phyloP scores from a whole-genome alignment of 352 stramenopile genomes.

The Peronospora farinosa region DNA sequence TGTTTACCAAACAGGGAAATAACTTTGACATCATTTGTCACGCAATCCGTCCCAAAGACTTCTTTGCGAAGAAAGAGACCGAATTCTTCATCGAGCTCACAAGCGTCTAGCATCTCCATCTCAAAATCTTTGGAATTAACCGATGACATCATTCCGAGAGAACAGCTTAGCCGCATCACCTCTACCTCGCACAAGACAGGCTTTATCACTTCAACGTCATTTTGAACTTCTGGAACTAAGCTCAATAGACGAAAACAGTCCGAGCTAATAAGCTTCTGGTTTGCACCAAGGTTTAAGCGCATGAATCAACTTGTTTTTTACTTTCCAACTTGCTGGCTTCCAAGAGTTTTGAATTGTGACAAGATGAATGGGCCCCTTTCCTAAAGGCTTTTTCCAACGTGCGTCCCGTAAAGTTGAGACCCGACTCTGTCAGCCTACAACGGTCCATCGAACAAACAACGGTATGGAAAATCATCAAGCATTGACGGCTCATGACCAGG shows the following conservation, averaged over 20 bases:
- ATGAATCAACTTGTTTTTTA: constrained; percentile 7
- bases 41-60: constrained; percentile 27
- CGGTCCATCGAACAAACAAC: too few relatives aligned
- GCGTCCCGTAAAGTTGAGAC: neutral
- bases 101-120: constrained; percentile 40
- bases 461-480: neutral
- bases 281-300: constrained; percentile 14
- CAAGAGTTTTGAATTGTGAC: constrained; percentile 3
- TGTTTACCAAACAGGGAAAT: constrained; percentile 60
- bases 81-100: constrained; percentile 64
- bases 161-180: constrained; percentile 54
- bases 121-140: constrained; percentile 52
- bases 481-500: constrained; percentile 7
- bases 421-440: too few relatives aligned
- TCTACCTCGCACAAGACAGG: constrained; percentile 60
- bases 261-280: constrained; percentile 21
- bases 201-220: constrained; percentile 66
- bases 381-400: neutral
- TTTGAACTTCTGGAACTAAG: constrained; percentile 48
- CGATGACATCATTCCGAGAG: constrained; percentile 41
- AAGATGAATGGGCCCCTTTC: neutral
- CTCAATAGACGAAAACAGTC: constrained; percentile 54
- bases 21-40: constrained; percentile 25
- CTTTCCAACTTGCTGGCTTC: constrained; percentile 11
- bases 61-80: constrained; percentile 47